phyloP scores from a whole-genome alignment of 345 rosid species.

The Eucalyptus marginata region DNA sequence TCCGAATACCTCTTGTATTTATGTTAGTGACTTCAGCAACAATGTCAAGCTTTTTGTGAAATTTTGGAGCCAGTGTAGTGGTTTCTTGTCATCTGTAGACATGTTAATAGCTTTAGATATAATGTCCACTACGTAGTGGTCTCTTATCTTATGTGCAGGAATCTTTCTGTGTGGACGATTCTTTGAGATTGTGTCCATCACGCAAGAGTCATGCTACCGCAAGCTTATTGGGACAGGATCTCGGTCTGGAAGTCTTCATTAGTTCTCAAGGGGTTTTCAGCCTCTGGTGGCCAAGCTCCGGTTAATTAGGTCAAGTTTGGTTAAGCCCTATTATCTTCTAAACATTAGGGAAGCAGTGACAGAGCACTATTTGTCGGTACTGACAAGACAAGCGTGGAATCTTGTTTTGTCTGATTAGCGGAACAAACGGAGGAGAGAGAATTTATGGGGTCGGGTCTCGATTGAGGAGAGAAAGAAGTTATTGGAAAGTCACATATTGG shows the following conservation, averaged over 20 bases:
- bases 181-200: neutral
- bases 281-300: neutral
- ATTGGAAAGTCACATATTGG: neutral
- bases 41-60: neutral
- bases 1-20: neutral
- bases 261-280: neutral
- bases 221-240: neutral
- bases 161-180: neutral
- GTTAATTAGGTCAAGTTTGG: neutral
- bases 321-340: neutral
- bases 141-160: neutral
- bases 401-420: neutral
- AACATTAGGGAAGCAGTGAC: neutral
- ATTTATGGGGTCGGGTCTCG: neutral
- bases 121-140: neutral
- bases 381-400: neutral
- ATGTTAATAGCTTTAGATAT: neutral
- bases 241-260: neutral
- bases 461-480: neutral
- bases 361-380: neutral
- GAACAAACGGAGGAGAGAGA: neutral
- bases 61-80: neutral
- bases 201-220: neutral
- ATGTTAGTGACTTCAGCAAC: neutral
- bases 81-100: neutral